phyloP scores from a whole-genome alignment of 2,329 filamentous ascomycete genomes.

The Penicillium sp. region DNA sequence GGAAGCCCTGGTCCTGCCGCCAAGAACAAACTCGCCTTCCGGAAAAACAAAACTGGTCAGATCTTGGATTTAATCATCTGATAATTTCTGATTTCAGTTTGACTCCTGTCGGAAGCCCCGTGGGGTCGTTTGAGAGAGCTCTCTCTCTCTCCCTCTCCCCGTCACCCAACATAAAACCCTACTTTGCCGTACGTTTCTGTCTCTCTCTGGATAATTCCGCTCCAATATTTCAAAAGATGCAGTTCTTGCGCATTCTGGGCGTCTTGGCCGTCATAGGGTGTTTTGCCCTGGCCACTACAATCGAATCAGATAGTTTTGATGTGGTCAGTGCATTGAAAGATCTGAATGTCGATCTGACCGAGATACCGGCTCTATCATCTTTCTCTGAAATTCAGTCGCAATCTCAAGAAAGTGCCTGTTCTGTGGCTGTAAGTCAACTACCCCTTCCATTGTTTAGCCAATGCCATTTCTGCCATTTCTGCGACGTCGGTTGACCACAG shows the following conservation, averaged over 20 bases:
- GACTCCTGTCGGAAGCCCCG: too few relatives aligned
- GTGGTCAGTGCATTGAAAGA: slow-evolving; percentile 3
- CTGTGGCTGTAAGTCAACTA: slow-evolving; percentile 1
- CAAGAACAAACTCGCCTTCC: too few relatives aligned
- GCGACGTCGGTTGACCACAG: background rate
- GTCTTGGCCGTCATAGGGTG: slow-evolving; percentile 6
- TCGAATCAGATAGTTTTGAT: slow-evolving; percentile 9
- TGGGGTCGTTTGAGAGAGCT: too few relatives aligned
- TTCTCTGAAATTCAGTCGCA: slow-evolving; percentile 1
- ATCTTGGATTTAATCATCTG: too few relatives aligned
- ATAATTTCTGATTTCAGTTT: too few relatives aligned
- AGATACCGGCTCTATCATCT: slow-evolving; percentile 6
- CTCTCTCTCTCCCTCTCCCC: too few relatives aligned
- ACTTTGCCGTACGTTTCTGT: too few relatives aligned
- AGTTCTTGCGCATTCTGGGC: slow-evolving; percentile 5
- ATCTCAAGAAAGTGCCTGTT: slow-evolving; percentile 4
- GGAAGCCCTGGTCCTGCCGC: too few relatives aligned
- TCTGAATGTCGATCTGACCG: slow-evolving; percentile 8
- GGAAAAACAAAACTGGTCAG: too few relatives aligned
- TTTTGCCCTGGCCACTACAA: background rate
- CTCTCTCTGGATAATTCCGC: too few relatives aligned
- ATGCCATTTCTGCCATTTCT: background rate
- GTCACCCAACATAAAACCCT: too few relatives aligned
- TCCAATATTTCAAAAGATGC: background rate
- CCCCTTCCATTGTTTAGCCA: background rate